Evolutionary conservation across 2,329 filamentous ascomycete species (phyloP), one percentile per base, ranked within the genome.

Genomic region (Talaromyces amestolkiae): DNA sequence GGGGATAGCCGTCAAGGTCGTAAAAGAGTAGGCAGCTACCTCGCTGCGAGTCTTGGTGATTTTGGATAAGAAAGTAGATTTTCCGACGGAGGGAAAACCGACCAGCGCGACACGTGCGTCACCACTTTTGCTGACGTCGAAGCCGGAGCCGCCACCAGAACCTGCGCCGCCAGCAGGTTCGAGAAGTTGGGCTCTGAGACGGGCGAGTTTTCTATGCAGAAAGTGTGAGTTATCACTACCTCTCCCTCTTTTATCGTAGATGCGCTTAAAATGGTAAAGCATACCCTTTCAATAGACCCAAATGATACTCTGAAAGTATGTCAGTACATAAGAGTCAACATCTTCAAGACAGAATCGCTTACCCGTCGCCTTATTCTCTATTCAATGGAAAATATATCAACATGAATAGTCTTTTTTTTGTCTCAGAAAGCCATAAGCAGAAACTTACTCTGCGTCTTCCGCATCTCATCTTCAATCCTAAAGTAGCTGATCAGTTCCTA

Each of bases 391-490:
- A 77, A 78, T 70, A 59, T 24, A 19, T 59, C 9, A 59, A 33
- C 43, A 58, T 58, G 10, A 59, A 59, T 31, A 43, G 15, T 22
- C 33, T 17, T 56, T 19, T 56, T 19, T n/a, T 56, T 10, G 1
- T 37, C 9, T 24, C 53, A 56, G 17, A 24, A 35, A 53, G n/a
- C 53, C 19, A 56, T 9, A 5, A 37, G n/a, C 64, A 60, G 66
- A 61, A 47, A 73, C 87, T 84, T 87, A 97, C 94, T 99, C 84
- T 99, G 95, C 74, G 95, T 99, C 88, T 87, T 94, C 79, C 87
- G 89, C 95, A 99, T 99, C 90, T 99, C 95, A 82, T 97, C 93
- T 87, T 99, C 95, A 75, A 99, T 99, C 89, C 94, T 97, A 72
- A 62, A 65, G 63, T n/a, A 31, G 17, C 37, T 53, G 4, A 22